phyloP scores from a whole-genome alignment of 192 early-diverging fungal genomes.

The Mortierella hygrophila region DNA sequence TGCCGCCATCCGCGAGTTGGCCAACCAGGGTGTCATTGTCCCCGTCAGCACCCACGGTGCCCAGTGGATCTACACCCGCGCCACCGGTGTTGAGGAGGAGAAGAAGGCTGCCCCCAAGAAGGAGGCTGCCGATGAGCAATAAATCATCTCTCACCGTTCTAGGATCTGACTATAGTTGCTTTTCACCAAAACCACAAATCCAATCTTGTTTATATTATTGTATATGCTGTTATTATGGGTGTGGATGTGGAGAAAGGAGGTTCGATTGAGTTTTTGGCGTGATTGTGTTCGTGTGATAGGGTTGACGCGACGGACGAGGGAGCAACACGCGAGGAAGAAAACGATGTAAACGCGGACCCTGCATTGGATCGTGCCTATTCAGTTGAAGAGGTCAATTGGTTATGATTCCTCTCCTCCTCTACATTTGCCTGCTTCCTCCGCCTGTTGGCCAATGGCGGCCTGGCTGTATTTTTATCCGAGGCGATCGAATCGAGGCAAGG shows the following conservation, averaged over 20 bases:
- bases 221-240: background rate
- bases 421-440: background rate
- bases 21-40: slow-evolving; percentile 92
- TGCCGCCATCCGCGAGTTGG: slow-evolving; percentile 94
- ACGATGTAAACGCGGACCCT: background rate
- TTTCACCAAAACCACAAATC: background rate
- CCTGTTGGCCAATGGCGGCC: background rate
- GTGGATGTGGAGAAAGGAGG: background rate
- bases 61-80: slow-evolving; percentile 88
- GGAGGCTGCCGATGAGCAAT: slow-evolving; percentile 52
- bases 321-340: background rate
- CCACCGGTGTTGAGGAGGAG: slow-evolving; percentile 67
- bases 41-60: slow-evolving; percentile 91
- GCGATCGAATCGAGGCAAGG: background rate
- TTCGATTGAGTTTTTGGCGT: background rate
- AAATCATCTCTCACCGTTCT: slow-evolving; percentile 22
- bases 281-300: background rate
- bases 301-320: background rate
- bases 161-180: background rate
- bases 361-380: background rate
- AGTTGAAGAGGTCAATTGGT: background rate
- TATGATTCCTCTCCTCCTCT: background rate
- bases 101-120: slow-evolving; percentile 54
- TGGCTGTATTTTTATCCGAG: slow-evolving; percentile 12
- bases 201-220: background rate